Base-by-base conservation (phyloP, 83 land plant species). In the Thuja plicata region DNA sequence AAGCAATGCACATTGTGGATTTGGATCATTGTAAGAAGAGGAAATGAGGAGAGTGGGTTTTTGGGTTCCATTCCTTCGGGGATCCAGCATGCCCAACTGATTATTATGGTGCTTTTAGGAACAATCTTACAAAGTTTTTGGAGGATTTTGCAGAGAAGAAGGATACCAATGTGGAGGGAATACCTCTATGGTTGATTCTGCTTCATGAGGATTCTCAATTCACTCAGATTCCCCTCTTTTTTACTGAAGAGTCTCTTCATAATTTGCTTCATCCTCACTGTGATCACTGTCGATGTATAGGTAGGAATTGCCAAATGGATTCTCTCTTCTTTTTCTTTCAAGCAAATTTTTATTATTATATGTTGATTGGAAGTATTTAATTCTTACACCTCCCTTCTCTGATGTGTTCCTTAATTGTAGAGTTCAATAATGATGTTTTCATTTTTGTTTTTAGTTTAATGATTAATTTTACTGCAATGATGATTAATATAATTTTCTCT, bases 251-350 rank as follows among this genome's bases (percentile, higher is more conserved):
- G 89, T 24, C 85, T 77, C 92, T 94, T 30, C 83, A 57, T 34
- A 55, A 77, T 55, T 93, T 98, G 1, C 89, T 74, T 8, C 85
- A 80, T 21, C 97, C 97, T 1, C 94, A 91, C 87, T 98, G 99
- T 85, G 95, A 95, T 89, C 95, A 93, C 83, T 98, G 99, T 89
- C 89, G 96, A 50, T 97, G 95, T 89, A 87, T 94, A 19, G 99
- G 99, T 98, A 89, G 81, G 87, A 16, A 32, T n/a, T n/a, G 10
- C 34, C 12, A 27, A 71, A n/a, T 71, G 76, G 76, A 1, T 27
- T 5, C 27, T 21, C 5, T 17, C 5, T n/a, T 71, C 12, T n/a
- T 30, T 6, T 71, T n/a, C 34, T 5, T 30, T 27, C 6, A 7
- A 2, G 10, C 19, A 30, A 6, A 71, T 0, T 21, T 24, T 24